These are phyloP conservation scores for Fusarium sororula DNA, from an alignment of 2,329 filamentous ascomycete species.

Conservation along the genomic window DNA sequence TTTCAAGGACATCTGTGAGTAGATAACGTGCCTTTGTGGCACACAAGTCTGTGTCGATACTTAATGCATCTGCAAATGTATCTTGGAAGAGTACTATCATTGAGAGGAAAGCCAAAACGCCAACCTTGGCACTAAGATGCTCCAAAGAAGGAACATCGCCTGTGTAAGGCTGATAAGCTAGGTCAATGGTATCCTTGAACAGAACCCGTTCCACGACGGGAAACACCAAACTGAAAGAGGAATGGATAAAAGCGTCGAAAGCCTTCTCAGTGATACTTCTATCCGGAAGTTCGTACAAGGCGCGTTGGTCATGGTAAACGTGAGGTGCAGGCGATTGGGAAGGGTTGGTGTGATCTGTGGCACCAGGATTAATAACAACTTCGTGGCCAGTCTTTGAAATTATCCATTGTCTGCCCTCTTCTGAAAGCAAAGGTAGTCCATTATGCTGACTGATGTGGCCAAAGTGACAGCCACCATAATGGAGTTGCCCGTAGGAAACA, in stretches of 20 bases:
- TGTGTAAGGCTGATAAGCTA: slow-evolving; percentile 52
- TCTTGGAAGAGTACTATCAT: slow-evolving; percentile 42
- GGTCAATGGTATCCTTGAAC: slow-evolving; percentile 55
- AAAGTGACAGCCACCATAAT: slow-evolving; percentile 36
- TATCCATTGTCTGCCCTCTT: slow-evolving; percentile 36
- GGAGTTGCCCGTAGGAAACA: slow-evolving; percentile 37
- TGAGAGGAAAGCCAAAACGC: slow-evolving; percentile 59
- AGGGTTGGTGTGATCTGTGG: not conserved
- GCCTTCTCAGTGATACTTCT: slow-evolving; percentile 42
- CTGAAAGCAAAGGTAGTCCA: slow-evolving; percentile 34
- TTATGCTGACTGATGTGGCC: slow-evolving; percentile 39
- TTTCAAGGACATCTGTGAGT: slow-evolving; percentile 53
- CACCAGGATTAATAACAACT: not conserved
- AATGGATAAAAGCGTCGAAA: slow-evolving; percentile 38
- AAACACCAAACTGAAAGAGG: slow-evolving; percentile 55
- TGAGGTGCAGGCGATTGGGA: not conserved
- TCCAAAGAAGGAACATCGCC: slow-evolving; percentile 30
- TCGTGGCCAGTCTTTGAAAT: slow-evolving; percentile 29
- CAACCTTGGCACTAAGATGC: slow-evolving; percentile 53
- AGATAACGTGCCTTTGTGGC: slow-evolving; percentile 54
- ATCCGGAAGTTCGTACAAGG: slow-evolving; percentile 28
- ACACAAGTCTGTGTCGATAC: slow-evolving; percentile 53
- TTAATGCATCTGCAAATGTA: slow-evolving; percentile 5
- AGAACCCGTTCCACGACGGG: slow-evolving; percentile 58
- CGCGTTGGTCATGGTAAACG: not conserved